Base-by-base conservation (phyloP, 2,329 filamentous ascomycete species). In the Chaetomium sp. region DNA sequence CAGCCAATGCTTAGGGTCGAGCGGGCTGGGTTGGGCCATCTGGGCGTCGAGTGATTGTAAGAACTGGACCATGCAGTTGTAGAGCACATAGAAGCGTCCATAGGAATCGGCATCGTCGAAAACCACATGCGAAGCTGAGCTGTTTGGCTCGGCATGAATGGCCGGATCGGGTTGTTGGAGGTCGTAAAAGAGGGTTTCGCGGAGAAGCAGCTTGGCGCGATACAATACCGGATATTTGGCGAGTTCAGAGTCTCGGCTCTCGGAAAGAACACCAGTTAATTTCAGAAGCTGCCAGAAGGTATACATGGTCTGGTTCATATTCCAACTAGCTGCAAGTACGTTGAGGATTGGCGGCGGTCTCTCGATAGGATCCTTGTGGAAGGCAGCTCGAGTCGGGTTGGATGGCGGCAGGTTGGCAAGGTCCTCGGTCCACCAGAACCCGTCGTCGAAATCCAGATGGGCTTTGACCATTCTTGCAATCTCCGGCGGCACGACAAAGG, bases 401-500 rank as follows among this genome's bases (percentile, higher is more conserved):
- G 74, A 68, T 31, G 76, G 75, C 12, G 79, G 76, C 42, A 79
- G 66, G 54, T 71, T 77, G 8, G 78, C 79, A 27, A 83, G 73
- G 67, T 84, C 80, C 56, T 84, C 82, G 19, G 80, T 82, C 81
- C 82, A 84, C 84, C 84, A 87, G 70, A 87, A 86, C 1, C 78
- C 78, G 68, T 87, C 84, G 35, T 82, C 77, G 62, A 83, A 85
- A 69, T 87, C 84, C 3, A 84, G 71, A 60, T 80, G 78, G 3
- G 74, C 70, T 61, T 78, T 78, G 19, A 82, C 80, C 64, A 79
- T 73, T n/a, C 78, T 75, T 1, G 76, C 71, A 29, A 78, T 75
- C 13, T 77, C 74, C n/a, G 75, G 72, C n/a, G 76, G 73, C 23
- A 81, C 73, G 16, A 77, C 75, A 62, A 82, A 85, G 0, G 76